A percentile compares a stretch with the other conserved stretches of the same genome.
Evolutionary conservation across 768 basidiomycete genomes (phyloP).

Genomic region (Chlorophyllum brunneum): DNA sequence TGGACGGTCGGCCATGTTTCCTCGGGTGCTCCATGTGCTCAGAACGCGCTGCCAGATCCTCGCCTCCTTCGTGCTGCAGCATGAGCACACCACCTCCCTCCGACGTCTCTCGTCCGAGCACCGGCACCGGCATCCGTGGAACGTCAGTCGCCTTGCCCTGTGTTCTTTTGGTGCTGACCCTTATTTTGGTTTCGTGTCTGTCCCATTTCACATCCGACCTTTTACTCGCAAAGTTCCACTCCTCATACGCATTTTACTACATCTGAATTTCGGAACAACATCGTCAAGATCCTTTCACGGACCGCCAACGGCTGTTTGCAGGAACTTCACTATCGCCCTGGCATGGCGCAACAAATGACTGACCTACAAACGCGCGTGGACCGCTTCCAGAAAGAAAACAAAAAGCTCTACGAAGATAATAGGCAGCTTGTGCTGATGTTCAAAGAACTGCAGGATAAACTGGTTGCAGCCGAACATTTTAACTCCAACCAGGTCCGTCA

Average conservation of each 20-base stretch:
- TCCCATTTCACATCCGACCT: too few species aligned
- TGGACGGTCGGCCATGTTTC: not conserved
- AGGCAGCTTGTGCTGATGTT: constrained; percentile 23
- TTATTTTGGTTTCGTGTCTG: too few species aligned
- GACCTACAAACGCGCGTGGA: constrained; percentile 28
- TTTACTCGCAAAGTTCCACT: not conserved
- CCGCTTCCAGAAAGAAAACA: constrained; percentile 32
- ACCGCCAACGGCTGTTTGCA: constrained; percentile 43
- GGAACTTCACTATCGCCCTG: constrained; percentile 45
- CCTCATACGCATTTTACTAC: not conserved
- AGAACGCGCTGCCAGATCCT: not conserved
- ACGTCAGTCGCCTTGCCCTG: constrained; percentile 1
- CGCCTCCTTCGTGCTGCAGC: not conserved
- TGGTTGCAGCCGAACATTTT: constrained; percentile 16
- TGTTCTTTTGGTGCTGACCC: not conserved
- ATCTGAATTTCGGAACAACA: constrained; percentile 23
- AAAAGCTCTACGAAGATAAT: constrained; percentile 38
- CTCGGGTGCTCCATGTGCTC: not conserved
- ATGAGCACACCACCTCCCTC: not conserved
- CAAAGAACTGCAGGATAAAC: constrained; percentile 18
- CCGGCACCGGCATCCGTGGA: not conserved
- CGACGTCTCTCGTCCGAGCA: not conserved
- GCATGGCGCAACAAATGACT: constrained; percentile 33
- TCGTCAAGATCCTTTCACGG: constrained; percentile 40
- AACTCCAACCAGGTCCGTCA: constrained; percentile 16